Evolutionary conservation across 176 grass and related monocot genomes (phyloP), one percentile per base, ranked within the genome.

Genomic region (Hyparrhenia diplandra): DNA sequence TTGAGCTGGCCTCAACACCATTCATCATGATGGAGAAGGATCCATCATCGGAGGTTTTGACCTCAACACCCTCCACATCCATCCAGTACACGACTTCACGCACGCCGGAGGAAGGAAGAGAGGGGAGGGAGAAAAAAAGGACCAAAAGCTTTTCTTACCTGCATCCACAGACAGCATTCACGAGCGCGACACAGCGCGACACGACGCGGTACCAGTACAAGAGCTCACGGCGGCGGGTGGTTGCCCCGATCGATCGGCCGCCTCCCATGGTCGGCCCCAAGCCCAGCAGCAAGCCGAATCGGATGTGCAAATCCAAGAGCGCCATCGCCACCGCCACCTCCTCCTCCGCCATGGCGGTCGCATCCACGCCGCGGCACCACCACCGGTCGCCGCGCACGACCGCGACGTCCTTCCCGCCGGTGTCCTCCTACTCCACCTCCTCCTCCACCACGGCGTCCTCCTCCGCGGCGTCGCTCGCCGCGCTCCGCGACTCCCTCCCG

Each of bases 241-340:
- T 31, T 27, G 70, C 28, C 17, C n/a, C n/a, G n/a, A n/a, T n/a
- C 29, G 47, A 54, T 34, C 47, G 29, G 12, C 11, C 32, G 18
- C 21, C 52, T 39, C 73, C 54, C 73, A 85, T 88, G 89, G 82
- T 78, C 35, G 40, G 65, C 45, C 45, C 55, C 40, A 30, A 71
- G 34, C 35, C 71, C 12, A 24, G 54, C n/a, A n/a, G n/a, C n/a
- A 47, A 61, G 39, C 41, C 58, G 16, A 45, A 21, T 60, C 69
- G 69, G 75, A 94, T 97, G 94, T 97, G 94, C 89, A 94, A 89
- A 74, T 82, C 73, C 80, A 90, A 80, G 87, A 86, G 83, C 39
- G 83, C 92, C 73, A 27, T 20, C 80, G 82, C 85, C n/a, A n/a
- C n/a, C n/a, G n/a, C n/a, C 85, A 85, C 89, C 35, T 20, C 76